These are phyloP conservation scores for Amoebophrya sp. DNA, from an alignment of 169 alveolate genomes.

Conservation along the genomic window DNA sequence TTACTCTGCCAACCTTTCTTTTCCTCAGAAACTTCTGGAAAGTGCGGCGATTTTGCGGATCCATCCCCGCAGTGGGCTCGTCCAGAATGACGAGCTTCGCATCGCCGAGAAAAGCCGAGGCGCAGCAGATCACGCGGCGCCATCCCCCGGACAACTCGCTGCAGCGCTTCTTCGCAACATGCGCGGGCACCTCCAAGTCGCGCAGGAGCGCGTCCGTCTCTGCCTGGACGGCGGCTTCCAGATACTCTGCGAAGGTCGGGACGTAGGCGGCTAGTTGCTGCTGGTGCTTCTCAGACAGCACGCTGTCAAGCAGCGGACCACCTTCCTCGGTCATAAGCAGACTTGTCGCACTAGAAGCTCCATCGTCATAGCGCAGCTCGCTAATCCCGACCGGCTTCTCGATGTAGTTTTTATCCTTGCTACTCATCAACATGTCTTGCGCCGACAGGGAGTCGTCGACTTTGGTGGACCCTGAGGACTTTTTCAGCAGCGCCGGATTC, in stretches of 20 bases:
- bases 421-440: too few relatives aligned
- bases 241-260: background rate
- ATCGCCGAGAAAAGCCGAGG: conserved; percentile 71
- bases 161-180: background rate
- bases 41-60: conserved; percentile 78
- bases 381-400: too few relatives aligned
- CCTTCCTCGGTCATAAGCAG: too few relatives aligned
- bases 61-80: conserved; percentile 84
- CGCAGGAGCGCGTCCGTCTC: background rate
- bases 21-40: conserved; percentile 73
- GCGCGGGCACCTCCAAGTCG: background rate
- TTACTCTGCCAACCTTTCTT: conserved; percentile 66
- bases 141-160: background rate
- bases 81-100: conserved; percentile 74
- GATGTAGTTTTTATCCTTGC: too few relatives aligned
- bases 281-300: too few relatives aligned
- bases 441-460: too few relatives aligned
- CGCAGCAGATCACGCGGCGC: conserved; percentile 60
- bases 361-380: too few relatives aligned
- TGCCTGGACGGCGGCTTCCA: background rate
- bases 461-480: too few relatives aligned
- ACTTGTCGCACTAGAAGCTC: too few relatives aligned
- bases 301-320: too few relatives aligned
- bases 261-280: background rate
- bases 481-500: too few relatives aligned